Conservation (phyloP, 139 green algal genomes). For the Spirogloea muscicola region DNA sequence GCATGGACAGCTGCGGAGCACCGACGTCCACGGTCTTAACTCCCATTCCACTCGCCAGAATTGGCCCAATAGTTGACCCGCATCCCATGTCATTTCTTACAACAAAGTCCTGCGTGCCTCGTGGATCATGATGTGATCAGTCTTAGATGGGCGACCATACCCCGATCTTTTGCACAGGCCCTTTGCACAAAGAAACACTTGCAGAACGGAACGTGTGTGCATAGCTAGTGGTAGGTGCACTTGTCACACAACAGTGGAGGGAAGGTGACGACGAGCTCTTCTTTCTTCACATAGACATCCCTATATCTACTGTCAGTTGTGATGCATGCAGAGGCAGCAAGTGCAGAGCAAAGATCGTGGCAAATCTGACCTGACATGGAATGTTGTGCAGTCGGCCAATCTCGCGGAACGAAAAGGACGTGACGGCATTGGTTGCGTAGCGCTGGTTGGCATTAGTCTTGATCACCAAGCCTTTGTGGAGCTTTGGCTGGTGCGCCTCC, state of each 20-base stretch:
- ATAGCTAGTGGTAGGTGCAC: no score
- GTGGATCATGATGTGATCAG: no score
- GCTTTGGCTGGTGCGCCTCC: slow-evolving; percentile 49
- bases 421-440: slow-evolving; percentile 86
- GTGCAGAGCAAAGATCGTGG: no score
- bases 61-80: slow-evolving; percentile 93
- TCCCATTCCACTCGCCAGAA: slow-evolving; percentile 70
- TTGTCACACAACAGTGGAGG: no score
- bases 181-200: no score
- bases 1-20: slow-evolving; percentile 76
- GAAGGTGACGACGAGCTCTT: no score
- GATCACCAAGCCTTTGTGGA: slow-evolving; percentile 75
- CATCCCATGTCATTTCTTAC: slow-evolving; percentile 94
- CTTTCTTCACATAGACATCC: no score
- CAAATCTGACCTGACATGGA: slow-evolving; percentile 57
- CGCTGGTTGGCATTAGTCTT: slow-evolving; percentile 97
- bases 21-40: slow-evolving; percentile 89
- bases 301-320: no score
- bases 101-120: slow-evolving; percentile 64
- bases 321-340: no score
- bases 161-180: no score
- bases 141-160: no score
- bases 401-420: slow-evolving; percentile 80
- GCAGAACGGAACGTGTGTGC: no score
- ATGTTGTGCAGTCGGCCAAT: slow-evolving; percentile 59